Conservation (phyloP, 208 protist genomes). For the Trichomonas gallinae region DNA sequence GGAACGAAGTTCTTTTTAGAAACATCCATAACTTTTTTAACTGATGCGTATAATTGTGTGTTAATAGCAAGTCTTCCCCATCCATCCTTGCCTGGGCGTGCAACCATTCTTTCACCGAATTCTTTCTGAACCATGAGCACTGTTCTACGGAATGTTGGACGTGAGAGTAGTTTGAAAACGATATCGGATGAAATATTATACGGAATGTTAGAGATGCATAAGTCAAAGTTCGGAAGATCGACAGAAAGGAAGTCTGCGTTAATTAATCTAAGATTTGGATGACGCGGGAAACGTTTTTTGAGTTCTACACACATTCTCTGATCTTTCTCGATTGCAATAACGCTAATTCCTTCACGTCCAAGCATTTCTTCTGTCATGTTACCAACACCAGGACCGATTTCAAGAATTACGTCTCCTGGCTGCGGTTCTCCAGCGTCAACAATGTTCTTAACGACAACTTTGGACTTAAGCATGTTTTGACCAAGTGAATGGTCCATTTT, state of each 20-base stretch:
- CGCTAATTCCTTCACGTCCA: constrained; percentile 58
- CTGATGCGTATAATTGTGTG: constrained; percentile 84
- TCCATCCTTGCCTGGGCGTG: constrained; percentile 79
- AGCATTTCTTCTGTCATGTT: constrained; percentile 97
- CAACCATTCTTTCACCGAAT: constrained; percentile 90
- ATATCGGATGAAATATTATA: constrained; percentile 63
- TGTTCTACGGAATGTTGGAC: constrained; percentile 64
- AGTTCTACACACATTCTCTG: constrained; percentile 96
- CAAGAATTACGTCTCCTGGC: constrained; percentile 30
- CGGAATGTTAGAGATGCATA: constrained; percentile 98
- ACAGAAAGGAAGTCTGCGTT: constrained; percentile 91
- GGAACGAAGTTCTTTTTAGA: constrained; percentile 90
- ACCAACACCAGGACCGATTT: constrained; percentile 51
- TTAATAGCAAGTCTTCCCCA: constrained; percentile 98
- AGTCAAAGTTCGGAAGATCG: constrained; percentile 97
- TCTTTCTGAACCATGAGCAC: constrained; percentile 99
- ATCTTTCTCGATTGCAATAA: constrained; percentile 93
- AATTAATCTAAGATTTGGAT: constrained; percentile 82
- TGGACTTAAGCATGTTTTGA: constrained; percentile 37
- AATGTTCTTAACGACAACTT: constrained; percentile 33
- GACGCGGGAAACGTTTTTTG: constrained; percentile 66
- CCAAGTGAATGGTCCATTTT: constrained; percentile 32
- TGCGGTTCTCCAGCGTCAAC: constrained; percentile 29
- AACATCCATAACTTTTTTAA: constrained; percentile 93
- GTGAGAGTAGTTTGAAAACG: constrained; percentile 2